Base-by-base conservation (phyloP, 176 grass and related monocot species). In the Triticum turgidum region DNA sequence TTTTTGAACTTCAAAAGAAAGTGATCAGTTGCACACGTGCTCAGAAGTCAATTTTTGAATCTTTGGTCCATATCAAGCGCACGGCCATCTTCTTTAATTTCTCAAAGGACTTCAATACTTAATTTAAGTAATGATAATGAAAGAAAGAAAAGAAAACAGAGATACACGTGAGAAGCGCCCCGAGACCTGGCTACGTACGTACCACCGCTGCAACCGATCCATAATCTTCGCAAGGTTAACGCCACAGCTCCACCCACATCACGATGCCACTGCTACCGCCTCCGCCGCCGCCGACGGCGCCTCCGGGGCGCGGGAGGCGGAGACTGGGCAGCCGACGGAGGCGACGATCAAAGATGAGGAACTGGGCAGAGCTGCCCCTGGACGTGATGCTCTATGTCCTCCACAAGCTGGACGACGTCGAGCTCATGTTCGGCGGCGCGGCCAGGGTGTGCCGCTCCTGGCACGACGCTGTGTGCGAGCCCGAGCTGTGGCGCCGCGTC, bases 401-500 rank as follows among this genome's bases (percentile, higher is more conserved):
- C 39, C 71, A 73, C 39, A 73, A 47, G n/a, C 71, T 73, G 71
- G 71, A 47, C n/a, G 3, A 73, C 7, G 38, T 73, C 6, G 71
- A 73, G 11, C 71, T 73, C 71, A 73, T 73, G 71, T 73, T 73
- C 39, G 22, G 71, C 39, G 41, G 71, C 39, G 3, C 39, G 71
- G 42, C 71, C 39, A 25, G 21, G 71, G 71, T 24, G 6, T 73
- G 71, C 71, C 39, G 39, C n/a, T 73, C 71, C 39, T 73, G 39
- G 71, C n/a, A 24, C n/a, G 44, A 42, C 71, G 71, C 71, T 41
- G 71, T 42, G 39, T 42, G 39, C 21, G 38, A 44, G 38, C 69
- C 69, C 21, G 67, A 70, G 67, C 67, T 70, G 21, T 73, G 38
- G 37, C 69, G 69, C 69, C 69, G 69, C 69, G 37, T 71, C 69